A percentile compares a stretch with the other conserved stretches of the same genome.
Conservation (phyloP, 108 stramenopile species). For the Stephanodiscus triporus region DNA sequence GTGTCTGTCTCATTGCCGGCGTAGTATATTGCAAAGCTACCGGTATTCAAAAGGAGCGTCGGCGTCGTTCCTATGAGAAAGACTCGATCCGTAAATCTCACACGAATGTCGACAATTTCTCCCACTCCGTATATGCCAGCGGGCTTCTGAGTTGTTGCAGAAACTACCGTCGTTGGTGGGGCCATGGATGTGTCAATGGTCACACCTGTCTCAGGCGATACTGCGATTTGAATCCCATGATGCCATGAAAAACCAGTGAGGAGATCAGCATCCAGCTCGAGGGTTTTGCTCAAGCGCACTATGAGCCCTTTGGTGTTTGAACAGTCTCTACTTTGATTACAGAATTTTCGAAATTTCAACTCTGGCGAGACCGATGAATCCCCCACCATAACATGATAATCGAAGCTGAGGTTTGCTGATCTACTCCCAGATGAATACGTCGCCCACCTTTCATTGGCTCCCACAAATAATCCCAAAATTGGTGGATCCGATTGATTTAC, state of each 20-base stretch:
- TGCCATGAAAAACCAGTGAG: conserved; percentile 25
- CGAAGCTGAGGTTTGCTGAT: conserved; percentile 17
- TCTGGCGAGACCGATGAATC: conserved; percentile 23
- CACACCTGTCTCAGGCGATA: conserved; percentile 21
- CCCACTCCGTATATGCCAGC: conserved; percentile 26
- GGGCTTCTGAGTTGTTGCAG: conserved; percentile 12
- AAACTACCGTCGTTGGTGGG: conserved; percentile 18
- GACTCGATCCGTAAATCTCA: conserved; percentile 33
- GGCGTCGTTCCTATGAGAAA: conserved; percentile 23
- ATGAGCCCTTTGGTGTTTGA: conserved; percentile 22
- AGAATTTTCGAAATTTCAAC: conserved; percentile 29
- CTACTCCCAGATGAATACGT: conserved; percentile 32
- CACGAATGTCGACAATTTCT: conserved; percentile 21
- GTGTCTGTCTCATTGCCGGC: conserved; percentile 24
- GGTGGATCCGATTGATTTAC: conserved; percentile 16
- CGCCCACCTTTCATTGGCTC: conserved; percentile 28
- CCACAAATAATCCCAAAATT: conserved; percentile 24
- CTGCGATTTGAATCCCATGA: conserved; percentile 21
- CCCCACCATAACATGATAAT: conserved; percentile 21
- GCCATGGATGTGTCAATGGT: conserved; percentile 27
- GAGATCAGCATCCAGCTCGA: conserved; percentile 18
- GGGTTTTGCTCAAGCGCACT: conserved; percentile 20
- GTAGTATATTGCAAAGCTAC: conserved; percentile 20
- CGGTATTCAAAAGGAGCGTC: conserved; percentile 19
- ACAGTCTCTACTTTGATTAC: conserved; percentile 13